These are phyloP conservation scores for Eucalyptus pauciflora DNA, from an alignment of 345 rosid species.

Conservation along the genomic window DNA sequence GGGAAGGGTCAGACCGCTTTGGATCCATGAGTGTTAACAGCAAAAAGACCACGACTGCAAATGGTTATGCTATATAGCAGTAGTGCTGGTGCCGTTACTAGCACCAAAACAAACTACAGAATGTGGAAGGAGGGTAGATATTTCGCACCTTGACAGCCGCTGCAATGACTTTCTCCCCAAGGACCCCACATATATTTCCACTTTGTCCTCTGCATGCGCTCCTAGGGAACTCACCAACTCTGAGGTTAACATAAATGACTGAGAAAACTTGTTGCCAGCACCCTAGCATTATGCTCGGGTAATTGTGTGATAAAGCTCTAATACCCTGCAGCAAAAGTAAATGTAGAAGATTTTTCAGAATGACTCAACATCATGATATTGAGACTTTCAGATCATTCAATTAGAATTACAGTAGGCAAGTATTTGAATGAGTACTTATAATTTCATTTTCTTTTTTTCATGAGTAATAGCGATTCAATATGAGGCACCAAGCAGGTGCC, in stretches of 20 bases:
- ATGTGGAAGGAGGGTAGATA: neutral
- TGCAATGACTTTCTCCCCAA: conserved; percentile 68
- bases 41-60: neutral
- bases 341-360: neutral
- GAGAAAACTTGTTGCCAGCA: conserved; percentile 56
- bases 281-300: conserved; percentile 46
- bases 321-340: conserved; percentile 42
- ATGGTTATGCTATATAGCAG: neutral
- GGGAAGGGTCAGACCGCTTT: neutral
- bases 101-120: neutral
- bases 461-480: neutral
- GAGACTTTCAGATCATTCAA: neutral
- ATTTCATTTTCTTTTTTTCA: neutral
- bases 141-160: conserved; percentile 61
- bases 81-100: neutral
- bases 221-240: conserved; percentile 33
- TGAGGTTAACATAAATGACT: conserved; percentile 38
- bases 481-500: neutral
- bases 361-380: neutral
- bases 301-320: conserved; percentile 70
- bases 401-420: neutral
- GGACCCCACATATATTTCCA: conserved; percentile 30
- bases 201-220: conserved; percentile 35
- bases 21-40: neutral
- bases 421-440: neutral